A percentile compares a stretch with the other conserved stretches of the same genome.
Evolutionary conservation across 768 basidiomycete species (phyloP).

Genomic region (Sarcomyxa edulis): DNA sequence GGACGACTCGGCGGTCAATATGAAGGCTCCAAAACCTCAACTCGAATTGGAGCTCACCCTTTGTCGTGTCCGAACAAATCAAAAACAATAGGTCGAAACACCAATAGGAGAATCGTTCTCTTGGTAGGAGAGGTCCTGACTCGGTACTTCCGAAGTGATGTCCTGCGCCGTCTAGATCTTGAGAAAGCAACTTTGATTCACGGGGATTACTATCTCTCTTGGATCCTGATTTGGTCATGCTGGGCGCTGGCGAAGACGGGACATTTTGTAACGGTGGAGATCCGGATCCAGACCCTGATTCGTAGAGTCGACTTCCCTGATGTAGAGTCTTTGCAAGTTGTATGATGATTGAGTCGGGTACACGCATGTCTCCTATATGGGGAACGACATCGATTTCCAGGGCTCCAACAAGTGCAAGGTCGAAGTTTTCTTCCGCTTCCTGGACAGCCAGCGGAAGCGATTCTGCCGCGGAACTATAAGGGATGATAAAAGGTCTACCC

Average conservation of each 20-base stretch:
- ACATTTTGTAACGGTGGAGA: constrained; percentile 1
- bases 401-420: constrained; percentile 70
- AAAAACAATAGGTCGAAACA: constrained; percentile 84
- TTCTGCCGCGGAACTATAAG: constrained; percentile 49
- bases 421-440: constrained; percentile 80
- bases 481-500: background rate
- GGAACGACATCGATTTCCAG: constrained; percentile 81
- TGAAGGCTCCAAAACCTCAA: too few species aligned
- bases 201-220: background rate
- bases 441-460: constrained; percentile 58
- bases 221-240: background rate
- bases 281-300: constrained; percentile 12
- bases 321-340: constrained; percentile 69
- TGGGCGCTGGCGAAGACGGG: background rate
- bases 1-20: too few species aligned
- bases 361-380: constrained; percentile 57
- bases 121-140: constrained; percentile 46
- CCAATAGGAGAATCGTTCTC: constrained; percentile 91
- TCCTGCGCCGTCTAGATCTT: constrained; percentile 28
- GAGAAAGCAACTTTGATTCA: constrained; percentile 23
- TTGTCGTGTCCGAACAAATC: constrained; percentile 63
- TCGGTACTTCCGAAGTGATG: constrained; percentile 57
- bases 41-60: too few species aligned
- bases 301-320: constrained; percentile 64
- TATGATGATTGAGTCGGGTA: constrained; percentile 67